phyloP scores from a whole-genome alignment of 2,329 filamentous ascomycete species.

The Phialocephala subalpina region DNA sequence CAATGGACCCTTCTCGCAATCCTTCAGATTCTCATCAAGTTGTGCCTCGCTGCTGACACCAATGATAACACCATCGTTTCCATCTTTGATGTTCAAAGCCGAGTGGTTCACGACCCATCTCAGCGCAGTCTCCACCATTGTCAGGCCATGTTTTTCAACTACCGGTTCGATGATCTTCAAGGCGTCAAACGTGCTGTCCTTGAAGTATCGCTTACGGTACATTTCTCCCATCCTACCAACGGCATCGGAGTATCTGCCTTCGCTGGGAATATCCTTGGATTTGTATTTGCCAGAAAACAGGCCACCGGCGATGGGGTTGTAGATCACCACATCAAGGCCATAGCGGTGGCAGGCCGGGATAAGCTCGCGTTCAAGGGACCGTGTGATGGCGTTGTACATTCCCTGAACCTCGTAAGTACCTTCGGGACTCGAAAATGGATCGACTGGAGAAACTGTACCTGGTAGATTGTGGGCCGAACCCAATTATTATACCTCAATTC shows the following conservation, averaged over 20 bases:
- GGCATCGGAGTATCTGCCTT: slow-evolving; percentile 74
- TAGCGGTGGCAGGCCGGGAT: slow-evolving; percentile 78
- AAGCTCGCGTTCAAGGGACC: slow-evolving; percentile 78
- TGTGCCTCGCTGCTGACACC: slow-evolving; percentile 51
- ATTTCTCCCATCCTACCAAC: slow-evolving; percentile 50
- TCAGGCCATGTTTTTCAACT: slow-evolving; percentile 64
- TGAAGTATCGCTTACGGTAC: slow-evolving; percentile 68
- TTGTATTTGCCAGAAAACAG: slow-evolving; percentile 76
- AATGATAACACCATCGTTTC: slow-evolving; percentile 52
- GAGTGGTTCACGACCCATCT: slow-evolving; percentile 68
- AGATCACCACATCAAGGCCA: slow-evolving; percentile 80
- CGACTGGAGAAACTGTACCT: slow-evolving; percentile 44
- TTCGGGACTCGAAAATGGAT: too few relatives aligned
- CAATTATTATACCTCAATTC: slow-evolving; percentile 27
- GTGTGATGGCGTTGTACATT: slow-evolving; percentile 86
- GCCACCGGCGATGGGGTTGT: slow-evolving; percentile 84
- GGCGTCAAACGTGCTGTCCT: slow-evolving; percentile 58
- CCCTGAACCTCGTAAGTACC: slow-evolving; percentile 47
- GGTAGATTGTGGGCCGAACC: slow-evolving; percentile 76
- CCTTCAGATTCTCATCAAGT: slow-evolving; percentile 50
- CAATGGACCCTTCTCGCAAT: slow-evolving; percentile 61
- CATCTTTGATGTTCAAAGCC: slow-evolving; percentile 58
- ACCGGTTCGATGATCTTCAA: slow-evolving; percentile 66
- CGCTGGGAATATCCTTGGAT: slow-evolving; percentile 61
- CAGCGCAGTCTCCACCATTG: slow-evolving; percentile 66